phyloP scores from a whole-genome alignment of 345 rosid genomes.

The Eucalyptus tenuipes region DNA sequence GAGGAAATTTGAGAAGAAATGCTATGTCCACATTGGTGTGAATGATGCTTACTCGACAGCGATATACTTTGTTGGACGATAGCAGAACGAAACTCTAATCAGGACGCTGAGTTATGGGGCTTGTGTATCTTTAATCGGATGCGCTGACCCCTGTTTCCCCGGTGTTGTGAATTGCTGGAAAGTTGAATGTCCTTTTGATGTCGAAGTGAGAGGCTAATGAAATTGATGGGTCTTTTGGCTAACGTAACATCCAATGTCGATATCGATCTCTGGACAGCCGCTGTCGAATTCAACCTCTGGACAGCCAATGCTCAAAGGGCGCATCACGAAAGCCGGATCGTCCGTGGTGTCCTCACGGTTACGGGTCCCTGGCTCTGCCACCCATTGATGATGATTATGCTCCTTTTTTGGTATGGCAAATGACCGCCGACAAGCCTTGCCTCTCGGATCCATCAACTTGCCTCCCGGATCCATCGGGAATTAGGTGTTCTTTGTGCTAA shows the following conservation, averaged over 20 bases:
- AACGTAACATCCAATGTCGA: neutral
- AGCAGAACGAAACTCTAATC: neutral
- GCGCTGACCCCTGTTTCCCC: neutral
- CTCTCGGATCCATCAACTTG: neutral
- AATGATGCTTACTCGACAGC: neutral
- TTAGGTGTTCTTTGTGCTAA: no score
- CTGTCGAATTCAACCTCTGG: no score
- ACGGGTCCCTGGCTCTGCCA: neutral
- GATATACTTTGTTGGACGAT: neutral
- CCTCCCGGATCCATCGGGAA: no score
- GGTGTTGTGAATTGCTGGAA: neutral
- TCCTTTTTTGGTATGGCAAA: neutral
- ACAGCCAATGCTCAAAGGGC: no score
- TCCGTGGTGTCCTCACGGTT: neutral
- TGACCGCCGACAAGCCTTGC: neutral
- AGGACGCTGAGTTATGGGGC: neutral
- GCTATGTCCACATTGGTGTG: neutral
- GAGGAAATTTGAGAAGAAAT: neutral
- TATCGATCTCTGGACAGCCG: neutral
- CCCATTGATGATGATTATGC: neutral
- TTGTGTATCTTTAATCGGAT: neutral
- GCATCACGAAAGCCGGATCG: neutral
- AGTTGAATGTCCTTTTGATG: neutral
- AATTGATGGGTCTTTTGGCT: neutral
- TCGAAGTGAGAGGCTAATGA: neutral